Evolutionary conservation across 108 stramenopile genomes (phyloP).

Genomic region (Nitzschia palea): DNA sequence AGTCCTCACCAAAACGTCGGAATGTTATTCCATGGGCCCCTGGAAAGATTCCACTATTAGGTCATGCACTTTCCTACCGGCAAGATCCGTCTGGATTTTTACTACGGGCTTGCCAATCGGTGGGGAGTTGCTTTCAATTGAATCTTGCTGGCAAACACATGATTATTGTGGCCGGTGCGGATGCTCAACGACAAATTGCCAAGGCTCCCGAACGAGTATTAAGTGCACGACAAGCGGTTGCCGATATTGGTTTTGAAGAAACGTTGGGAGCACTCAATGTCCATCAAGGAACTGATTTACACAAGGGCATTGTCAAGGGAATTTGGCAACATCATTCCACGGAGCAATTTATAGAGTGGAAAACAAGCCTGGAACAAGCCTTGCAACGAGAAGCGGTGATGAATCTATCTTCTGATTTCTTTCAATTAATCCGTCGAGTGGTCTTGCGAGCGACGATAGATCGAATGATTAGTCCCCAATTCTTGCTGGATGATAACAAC

Average conservation of each 20-base stretch:
- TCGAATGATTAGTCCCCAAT: conserved; percentile 24
- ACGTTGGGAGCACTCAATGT: conserved; percentile 52
- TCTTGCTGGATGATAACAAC: conserved; percentile 8
- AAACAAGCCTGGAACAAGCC: neutral
- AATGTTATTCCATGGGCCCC: conserved; percentile 44
- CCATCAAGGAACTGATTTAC: conserved; percentile 43
- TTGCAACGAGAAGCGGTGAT: conserved; percentile 9
- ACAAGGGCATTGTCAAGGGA: conserved; percentile 45
- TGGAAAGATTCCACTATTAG: conserved; percentile 45
- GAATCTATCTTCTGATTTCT: conserved; percentile 23
- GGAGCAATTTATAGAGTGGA: conserved; percentile 9
- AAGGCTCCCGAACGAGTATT: conserved; percentile 37
- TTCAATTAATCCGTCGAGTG: conserved; percentile 39
- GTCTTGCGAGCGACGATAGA: conserved; percentile 37
- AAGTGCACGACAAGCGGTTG: conserved; percentile 40
- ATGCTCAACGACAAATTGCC: conserved; percentile 35
- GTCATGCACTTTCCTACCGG: conserved; percentile 46
- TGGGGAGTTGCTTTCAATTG: conserved; percentile 47
- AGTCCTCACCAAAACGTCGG: no score
- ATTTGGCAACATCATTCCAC: conserved; percentile 13
- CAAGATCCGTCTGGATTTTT: conserved; percentile 42
- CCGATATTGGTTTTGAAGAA: conserved; percentile 54
- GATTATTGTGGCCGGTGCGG: conserved; percentile 38
- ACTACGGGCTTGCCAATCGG: neutral
- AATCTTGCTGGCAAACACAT: conserved; percentile 61